A percentile compares a stretch with the other conserved stretches of the same genome.
These are phyloP conservation scores for Russula sp. DNA, from an alignment of 768 basidiomycete species.

Conservation along the genomic window DNA sequence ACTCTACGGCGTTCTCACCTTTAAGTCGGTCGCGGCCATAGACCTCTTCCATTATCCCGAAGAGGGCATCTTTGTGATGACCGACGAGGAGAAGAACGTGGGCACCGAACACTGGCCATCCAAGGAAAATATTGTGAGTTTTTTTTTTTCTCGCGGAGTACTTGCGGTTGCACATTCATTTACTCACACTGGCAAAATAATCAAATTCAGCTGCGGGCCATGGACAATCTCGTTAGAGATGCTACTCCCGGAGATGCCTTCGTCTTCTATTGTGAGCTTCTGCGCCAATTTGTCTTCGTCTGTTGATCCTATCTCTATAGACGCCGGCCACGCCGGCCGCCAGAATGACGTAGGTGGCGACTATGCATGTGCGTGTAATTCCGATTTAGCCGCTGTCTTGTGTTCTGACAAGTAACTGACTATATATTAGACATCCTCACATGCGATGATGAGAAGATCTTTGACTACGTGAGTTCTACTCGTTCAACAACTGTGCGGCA, in stretches of 20 bases:
- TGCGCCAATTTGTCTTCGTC: neutral
- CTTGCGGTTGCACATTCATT: neutral
- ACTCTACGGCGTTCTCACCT: neutral
- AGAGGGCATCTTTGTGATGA: slow-evolving; percentile 25
- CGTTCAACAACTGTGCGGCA: neutral
- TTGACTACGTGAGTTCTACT: slow-evolving; percentile 24
- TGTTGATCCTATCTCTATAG: neutral
- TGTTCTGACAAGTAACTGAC: neutral
- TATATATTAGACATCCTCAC: slow-evolving; percentile 14
- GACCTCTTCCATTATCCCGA: slow-evolving; percentile 10
- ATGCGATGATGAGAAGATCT: slow-evolving; percentile 21
- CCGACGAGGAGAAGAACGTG: slow-evolving; percentile 16
- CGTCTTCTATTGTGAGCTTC: slow-evolving; percentile 29
- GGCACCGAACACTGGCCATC: slow-evolving; percentile 19
- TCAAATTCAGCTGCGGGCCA: slow-evolving; percentile 19
- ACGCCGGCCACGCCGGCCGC: slow-evolving; percentile 12
- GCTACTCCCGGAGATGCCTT: slow-evolving; percentile 26
- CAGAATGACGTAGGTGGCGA: slow-evolving; percentile 4
- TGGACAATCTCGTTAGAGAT: slow-evolving; percentile 21
- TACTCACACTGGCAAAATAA: neutral
- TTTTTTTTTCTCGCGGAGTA: neutral
- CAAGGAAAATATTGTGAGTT: slow-evolving; percentile 25
- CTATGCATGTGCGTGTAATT: slow-evolving; percentile 10
- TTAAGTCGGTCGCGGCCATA: neutral
- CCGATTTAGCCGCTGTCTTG: neutral